Evolutionary conservation across 345 rosid species (phyloP), one percentile per base, ranked within the genome.

Genomic region (Eucalyptus cloeziana): DNA sequence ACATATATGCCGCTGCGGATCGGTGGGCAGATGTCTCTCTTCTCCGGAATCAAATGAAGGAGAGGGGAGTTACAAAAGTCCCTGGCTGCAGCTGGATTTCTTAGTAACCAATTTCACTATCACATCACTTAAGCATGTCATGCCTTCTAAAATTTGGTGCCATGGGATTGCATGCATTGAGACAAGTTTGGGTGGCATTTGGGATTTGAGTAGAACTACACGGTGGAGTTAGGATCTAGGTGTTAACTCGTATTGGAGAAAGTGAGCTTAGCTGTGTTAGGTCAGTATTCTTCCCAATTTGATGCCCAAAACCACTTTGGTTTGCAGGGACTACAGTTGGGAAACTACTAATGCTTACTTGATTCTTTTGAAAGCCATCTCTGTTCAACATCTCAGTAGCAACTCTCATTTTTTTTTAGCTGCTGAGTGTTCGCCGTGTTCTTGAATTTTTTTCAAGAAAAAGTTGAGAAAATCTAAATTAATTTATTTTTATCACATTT

Each of bases 1-100:
- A 94, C 87, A 95, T 95, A 58, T 95, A 95, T 88, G 98, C 97
- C 10, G 94, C 96, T 49, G 93, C 94, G 13, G 95, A 93, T 27
- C 93, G 92, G 87, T 96, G 98, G 98, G 44, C 86, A 21, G 96
- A 95, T 87, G 96, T 95, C 16, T 93, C 92, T 91, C 88, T 86
- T 88, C 89, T 96, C 44, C 94, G 96, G 92, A 92, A 92, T 52
- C 90, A 88, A 93, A 96, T 96, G 97, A 92, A 90, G 85, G 96
- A 94, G 90, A 94, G 87, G 88, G 96, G 98, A 14, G 52, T 94
- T 52, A 91, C 22, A 86, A 96, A 96, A 91, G 87, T 95, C 86
- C 93, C 93, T 8, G 98, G 98, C 52, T 85, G 93, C 88, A 94
- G 96, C 91, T 92, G 93, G 93, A 83, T 94, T 86, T 89, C 90